Conservation (phyloP, 2,329 filamentous ascomycete genomes). For the Chaetoscypha palmicola region DNA sequence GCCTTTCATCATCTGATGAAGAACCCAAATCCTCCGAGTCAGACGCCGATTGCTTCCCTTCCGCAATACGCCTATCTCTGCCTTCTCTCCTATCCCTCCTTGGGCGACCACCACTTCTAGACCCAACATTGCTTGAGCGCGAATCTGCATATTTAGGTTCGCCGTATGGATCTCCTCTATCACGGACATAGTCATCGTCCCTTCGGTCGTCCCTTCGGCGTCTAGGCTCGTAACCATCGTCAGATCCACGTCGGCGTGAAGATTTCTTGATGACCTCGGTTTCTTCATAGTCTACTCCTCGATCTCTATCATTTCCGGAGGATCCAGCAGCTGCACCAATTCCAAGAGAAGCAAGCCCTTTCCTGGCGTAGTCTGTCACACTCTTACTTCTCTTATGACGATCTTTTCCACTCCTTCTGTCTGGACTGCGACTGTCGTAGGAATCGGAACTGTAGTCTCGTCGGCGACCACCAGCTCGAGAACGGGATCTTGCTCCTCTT, state of each 20-base stretch:
- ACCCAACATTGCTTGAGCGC: conserved; percentile 21
- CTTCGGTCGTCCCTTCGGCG: conserved; percentile 5
- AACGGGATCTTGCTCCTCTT: conserved; percentile 40
- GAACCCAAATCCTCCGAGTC: conserved; percentile 45
- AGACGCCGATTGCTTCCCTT: conserved; percentile 25
- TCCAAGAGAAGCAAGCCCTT: conserved; percentile 54
- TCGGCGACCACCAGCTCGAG: conserved; percentile 31
- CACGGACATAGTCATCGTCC: conserved; percentile 21
- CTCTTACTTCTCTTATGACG: conserved; percentile 55
- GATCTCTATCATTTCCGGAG: conserved; percentile 17
- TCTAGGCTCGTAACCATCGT: conserved; percentile 14
- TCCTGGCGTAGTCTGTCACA: conserved; percentile 56
- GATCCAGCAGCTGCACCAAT: conserved; percentile 43
- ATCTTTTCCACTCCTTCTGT: conserved; percentile 41
- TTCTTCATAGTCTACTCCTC: conserved; percentile 21
- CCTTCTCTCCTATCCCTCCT: conserved; percentile 21
- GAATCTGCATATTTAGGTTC: conserved; percentile 28
- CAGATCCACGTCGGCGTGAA: conserved; percentile 16
- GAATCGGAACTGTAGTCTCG: conserved; percentile 27
- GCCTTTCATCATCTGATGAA: conserved; percentile 55
- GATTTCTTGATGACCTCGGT: conserved; percentile 17
- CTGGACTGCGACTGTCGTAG: conserved; percentile 29
- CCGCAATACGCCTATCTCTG: conserved; percentile 25
- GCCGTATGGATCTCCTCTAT: conserved; percentile 23
- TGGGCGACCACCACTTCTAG: conserved; percentile 16